Evolutionary conservation across 768 basidiomycete species (phyloP), one percentile per base, ranked within the genome.

Genomic region (Tulasnella sp.): DNA sequence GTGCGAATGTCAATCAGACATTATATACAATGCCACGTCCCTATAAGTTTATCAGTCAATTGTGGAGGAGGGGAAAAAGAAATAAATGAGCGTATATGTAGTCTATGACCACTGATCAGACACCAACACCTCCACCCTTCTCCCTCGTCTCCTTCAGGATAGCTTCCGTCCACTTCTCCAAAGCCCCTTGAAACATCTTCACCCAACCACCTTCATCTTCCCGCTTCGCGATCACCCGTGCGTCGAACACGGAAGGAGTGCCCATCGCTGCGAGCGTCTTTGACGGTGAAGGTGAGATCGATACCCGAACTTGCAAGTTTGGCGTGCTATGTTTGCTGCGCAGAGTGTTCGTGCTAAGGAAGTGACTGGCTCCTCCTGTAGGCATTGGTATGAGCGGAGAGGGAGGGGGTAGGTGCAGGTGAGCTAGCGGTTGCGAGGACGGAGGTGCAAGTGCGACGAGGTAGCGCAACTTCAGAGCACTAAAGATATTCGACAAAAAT

Each of bases 391-490:
- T 64, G 21, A 38, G 15, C 7, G 34, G 34, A 5, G 34, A 38
- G 15, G 34, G 34, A 7, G 17, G 51, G 9, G 68, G 66, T 48
- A 68, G 60, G 22, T 62, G 66, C 61, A 67, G 65, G 17, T 66
- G 66, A 62, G 65, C 62, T 60, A 68, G 66, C n/a, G 66, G 62
- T 1, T 70, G 66, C 30, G 74, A 70, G 3, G 75, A 71, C 2
- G 82, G 82, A 3, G 78, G 70, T 45, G 79, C 73, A 31, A 93
- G 77, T 3, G 85, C 83, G 17, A 92, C 73, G 60, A 82, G 73
- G 65, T 92, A 93, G 19, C 91, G 83, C 25, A 92, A 72, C 65
- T 87, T 91, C 62, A 93, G 73, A 0, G 91, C 90, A 1, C 89
- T 71, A 59, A n/a, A n/a, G n/a, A n/a, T n/a, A n/a, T n/a, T n/a